Evolutionary conservation across 345 rosid genomes (phyloP).

Genomic region (Syzygium jambos): DNA sequence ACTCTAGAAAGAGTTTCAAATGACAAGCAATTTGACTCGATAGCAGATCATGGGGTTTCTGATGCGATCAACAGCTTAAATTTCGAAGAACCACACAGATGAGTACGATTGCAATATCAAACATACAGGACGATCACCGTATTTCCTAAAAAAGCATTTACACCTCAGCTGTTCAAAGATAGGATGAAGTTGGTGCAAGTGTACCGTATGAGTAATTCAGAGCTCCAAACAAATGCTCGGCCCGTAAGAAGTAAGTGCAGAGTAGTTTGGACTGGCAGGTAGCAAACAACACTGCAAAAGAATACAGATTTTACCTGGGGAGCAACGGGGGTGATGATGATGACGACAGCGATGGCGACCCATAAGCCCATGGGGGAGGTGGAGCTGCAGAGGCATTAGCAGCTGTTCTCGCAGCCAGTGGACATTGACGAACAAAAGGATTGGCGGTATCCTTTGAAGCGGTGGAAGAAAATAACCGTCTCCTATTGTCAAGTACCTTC

Average conservation of each 20-base stretch:
- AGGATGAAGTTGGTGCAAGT: not conserved
- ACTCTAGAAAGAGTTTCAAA: not conserved
- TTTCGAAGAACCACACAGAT: not conserved
- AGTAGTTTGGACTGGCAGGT: not conserved
- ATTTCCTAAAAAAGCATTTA: not conserved
- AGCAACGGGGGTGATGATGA: conserved; percentile 37
- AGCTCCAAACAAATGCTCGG: not conserved
- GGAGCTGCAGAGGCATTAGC: conserved; percentile 24
- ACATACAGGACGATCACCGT: not conserved
- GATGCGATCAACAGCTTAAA: not conserved
- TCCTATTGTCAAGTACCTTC: conserved; percentile 53
- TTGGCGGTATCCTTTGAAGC: conserved; percentile 41
- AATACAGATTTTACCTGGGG: too few species aligned
- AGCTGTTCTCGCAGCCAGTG: conserved; percentile 32
- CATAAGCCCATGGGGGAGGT: conserved; percentile 60
- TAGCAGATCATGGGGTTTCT: not conserved
- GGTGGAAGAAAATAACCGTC: conserved; percentile 47
- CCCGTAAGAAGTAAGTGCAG: not conserved
- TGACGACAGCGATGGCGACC: conserved; percentile 32
- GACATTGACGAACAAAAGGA: conserved; percentile 64
- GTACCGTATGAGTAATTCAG: not conserved
- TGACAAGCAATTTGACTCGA: not conserved
- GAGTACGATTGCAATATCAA: not conserved
- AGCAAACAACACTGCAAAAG: too few species aligned
- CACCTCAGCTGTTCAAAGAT: not conserved